Base-by-base conservation (phyloP, 352 stramenopile species). In the Globisporangium megalacanthum region DNA sequence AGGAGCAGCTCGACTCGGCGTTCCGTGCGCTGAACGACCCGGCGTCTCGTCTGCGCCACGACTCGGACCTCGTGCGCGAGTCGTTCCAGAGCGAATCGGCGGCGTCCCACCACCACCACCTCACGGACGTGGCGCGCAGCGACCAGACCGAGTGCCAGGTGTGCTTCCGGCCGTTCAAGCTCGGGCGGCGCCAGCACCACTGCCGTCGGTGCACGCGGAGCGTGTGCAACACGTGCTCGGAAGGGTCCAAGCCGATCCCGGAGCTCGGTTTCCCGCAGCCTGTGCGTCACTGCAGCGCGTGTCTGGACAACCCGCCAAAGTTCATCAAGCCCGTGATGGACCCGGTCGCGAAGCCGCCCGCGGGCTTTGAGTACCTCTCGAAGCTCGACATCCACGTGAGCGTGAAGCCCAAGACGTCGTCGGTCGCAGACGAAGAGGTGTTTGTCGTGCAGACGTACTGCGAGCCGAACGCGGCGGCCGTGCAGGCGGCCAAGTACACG, bases 81-180 rank as follows among this genome's bases (percentile, higher is more conserved):
- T 92, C 83, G 36, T 60, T 70, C 19, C 52, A 62, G 5, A 67
- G 66, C 50, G 66, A 75, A 6, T 67, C 60, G 15, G 56, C 57
- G 8, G 52, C 64, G 46, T 83, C 70, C 62, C 25, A 29, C 25
- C 25, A 29, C 25, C 25, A 29, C 25, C 87, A 88, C 33, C 69
- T 83, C 14, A 81, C 80, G 17, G 82, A 94, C 68, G 87, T 81
- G 17, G 82, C 82, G 11, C 84, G 84, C 19, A 88, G 75, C 47
- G 84, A 92, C 56, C 84, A 94, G 65, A 94, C 77, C n/a, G 84
- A 94, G 60, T 94, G 84, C 37, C 84, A 94, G 54, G 81, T 94
- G n/a, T 94, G 82, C 49, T 94, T 92, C 71, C 82, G 84, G 60
- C 84, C 81, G 10, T 94, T 94, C 60, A 92, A 92, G 59, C 78